Evolutionary conservation across 176 grass and related monocot species (phyloP), one percentile per base, ranked within the genome.

Genomic region (Carex pumila): DNA sequence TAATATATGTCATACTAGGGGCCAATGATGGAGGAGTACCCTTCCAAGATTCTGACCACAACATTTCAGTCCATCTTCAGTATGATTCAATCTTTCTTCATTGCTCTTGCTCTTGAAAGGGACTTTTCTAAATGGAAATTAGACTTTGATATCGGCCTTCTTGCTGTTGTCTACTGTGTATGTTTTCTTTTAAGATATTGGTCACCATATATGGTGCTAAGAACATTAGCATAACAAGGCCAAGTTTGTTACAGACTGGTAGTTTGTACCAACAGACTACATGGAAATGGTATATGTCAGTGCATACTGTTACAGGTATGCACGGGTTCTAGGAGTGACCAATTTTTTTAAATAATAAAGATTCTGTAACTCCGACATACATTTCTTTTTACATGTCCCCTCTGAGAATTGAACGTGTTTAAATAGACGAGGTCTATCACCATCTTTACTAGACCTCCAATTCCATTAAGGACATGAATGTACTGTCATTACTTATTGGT

Each of bases 121-220:
- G 89, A 94, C 68, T 88, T 91, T 17, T 88, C 89, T 3, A 62
- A 37, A 29, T 94, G 89, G 89, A 90, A 84, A 65, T 45, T 94
- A 36, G 25, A 71, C 1, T 75, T 88, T 3, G 79, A 90, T 17
- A 5, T 79, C 10, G 18, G 79, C 21, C 87, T 90, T 56, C 6
- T 88, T 18, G 79, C 87, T 12, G 67, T 90, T 9, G 0, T 88
- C 2, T 94, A 91, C n/a, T 82, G 74, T 17, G 77, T 87, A 86
- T 69, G 61, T 52, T 45, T 17, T 83, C 18, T 12, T 22, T 52
- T 19, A 4, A 47, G 3, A 87, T 87, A 56, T 64, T 32, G 1
- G 84, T 84, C 58, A 78, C 11, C 32, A 34, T 34, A 34, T 14
- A 3, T 14, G 19, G 36, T 78, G 25, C 19, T 9, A 6, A 3